These are phyloP conservation scores for Aspergillus ochraceoroseus DNA, from an alignment of 2,329 filamentous ascomycete species.

Conservation along the genomic window DNA sequence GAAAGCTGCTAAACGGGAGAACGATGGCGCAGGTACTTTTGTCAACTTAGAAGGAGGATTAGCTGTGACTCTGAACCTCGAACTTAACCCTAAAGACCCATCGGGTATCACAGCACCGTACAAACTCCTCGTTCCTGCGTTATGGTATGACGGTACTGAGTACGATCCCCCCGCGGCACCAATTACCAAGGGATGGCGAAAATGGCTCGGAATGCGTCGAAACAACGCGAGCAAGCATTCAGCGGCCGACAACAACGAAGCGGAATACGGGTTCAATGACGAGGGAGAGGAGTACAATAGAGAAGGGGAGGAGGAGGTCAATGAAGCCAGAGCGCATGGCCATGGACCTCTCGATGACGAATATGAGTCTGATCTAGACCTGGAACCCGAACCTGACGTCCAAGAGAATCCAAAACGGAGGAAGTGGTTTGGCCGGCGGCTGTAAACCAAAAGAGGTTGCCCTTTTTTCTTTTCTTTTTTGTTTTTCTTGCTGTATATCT, in stretches of 20 bases:
- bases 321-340: background rate
- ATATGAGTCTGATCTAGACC: slow-evolving; percentile 7
- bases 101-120: slow-evolving; percentile 85
- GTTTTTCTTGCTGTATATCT: background rate
- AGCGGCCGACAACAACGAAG: slow-evolving; percentile 22
- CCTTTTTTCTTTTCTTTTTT: slow-evolving; percentile 11
- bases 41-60: slow-evolving; percentile 78
- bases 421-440: slow-evolving; percentile 33
- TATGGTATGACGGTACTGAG: slow-evolving; percentile 52
- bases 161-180: slow-evolving; percentile 36
- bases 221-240: slow-evolving; percentile 23
- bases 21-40: slow-evolving; percentile 50
- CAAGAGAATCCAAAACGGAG: slow-evolving; percentile 19
- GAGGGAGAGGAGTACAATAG: slow-evolving; percentile 20
- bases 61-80: slow-evolving; percentile 82
- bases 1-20: slow-evolving; percentile 51
- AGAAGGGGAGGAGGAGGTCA: slow-evolving; percentile 3
- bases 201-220: slow-evolving; percentile 33
- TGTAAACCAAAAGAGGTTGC: slow-evolving; percentile 13
- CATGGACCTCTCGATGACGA: slow-evolving; percentile 4
- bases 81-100: slow-evolving; percentile 79
- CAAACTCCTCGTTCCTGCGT: slow-evolving; percentile 72
- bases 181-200: slow-evolving; percentile 40
- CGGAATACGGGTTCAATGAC: slow-evolving; percentile 17
- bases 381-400: slow-evolving; percentile 15